A percentile compares a stretch with the other conserved stretches of the same genome.
Conservation (phyloP, 352 stramenopile species). For the Globisporangium irregulare region DNA sequence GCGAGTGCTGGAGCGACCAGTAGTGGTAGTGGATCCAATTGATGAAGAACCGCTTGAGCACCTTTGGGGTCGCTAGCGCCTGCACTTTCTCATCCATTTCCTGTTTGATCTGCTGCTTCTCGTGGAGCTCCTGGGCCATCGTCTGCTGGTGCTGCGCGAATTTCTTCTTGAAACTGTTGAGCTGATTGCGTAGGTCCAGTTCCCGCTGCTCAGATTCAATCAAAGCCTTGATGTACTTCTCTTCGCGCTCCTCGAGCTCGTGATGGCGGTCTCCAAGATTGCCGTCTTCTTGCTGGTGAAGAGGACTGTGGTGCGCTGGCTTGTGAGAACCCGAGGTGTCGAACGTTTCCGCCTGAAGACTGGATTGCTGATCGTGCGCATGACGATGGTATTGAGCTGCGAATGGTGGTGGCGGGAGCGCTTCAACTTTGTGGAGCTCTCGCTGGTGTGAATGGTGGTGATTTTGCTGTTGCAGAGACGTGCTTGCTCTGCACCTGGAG, state of each 20-base stretch:
- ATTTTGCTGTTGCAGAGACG: neutral
- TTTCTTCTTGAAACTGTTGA: slow-evolving; percentile 42
- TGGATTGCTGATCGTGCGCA: neutral
- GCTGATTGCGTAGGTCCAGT: slow-evolving; percentile 55
- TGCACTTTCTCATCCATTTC: slow-evolving; percentile 45
- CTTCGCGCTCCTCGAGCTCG: slow-evolving; percentile 62
- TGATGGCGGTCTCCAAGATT: slow-evolving; percentile 21
- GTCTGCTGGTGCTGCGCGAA: slow-evolving; percentile 39
- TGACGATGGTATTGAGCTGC: neutral
- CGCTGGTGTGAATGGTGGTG: neutral
- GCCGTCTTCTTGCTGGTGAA: too few relatives aligned
- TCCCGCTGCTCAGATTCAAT: slow-evolving; percentile 80
- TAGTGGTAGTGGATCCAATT: slow-evolving; percentile 57
- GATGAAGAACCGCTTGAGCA: slow-evolving; percentile 55
- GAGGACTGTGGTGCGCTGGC: too few relatives aligned
- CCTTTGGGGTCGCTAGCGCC: slow-evolving; percentile 44
- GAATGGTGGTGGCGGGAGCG: neutral
- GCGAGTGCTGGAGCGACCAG: slow-evolving; percentile 44
- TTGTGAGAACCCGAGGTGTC: neutral
- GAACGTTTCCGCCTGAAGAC: too few relatives aligned
- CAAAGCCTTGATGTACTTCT: slow-evolving; percentile 69
- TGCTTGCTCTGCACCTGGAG: neutral
- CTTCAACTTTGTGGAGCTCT: neutral
- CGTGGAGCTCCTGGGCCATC: slow-evolving; percentile 35
- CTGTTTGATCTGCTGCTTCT: slow-evolving; percentile 51